Base-by-base conservation (phyloP, 257 asterid species). In the Plantago ovata region DNA sequence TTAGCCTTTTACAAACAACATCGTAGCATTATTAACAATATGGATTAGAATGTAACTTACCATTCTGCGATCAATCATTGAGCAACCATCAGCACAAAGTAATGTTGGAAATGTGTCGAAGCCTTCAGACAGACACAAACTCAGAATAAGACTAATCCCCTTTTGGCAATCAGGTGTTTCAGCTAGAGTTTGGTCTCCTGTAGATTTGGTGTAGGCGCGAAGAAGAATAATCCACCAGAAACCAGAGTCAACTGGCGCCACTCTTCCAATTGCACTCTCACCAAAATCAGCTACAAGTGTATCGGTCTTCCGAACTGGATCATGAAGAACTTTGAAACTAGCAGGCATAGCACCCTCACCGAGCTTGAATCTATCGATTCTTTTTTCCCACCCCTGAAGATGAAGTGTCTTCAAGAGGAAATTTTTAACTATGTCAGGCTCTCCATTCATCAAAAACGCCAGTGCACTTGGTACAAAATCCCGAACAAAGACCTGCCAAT, bases 281-380 rank as follows among this genome's bases (percentile, higher is more conserved):
- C 95, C 95, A 64, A 86, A 86, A 79, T 86, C 95, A 6, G 95
- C 95, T 46, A 75, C 60, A 38, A 86, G 72, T 0, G 89, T 69
- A 65, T 86, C 95, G 1, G 85, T 73, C 65, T 86, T 86, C 16
- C 95, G 89, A 72, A 73, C 89, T n/a, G 95, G 89, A 49, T 86
- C 95, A 32, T 86, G 95, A 45, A 84, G 94, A 16, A 86, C 95
- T 68, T 86, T 86, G 78, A 86, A 86, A 67, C 95, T 86, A 69
- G 95, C 95, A 1, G 95, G 95, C 94, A 86, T 81, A 18, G 75
- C 95, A 43, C 95, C 95, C 84, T 86, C 94, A 10, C 95, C 95
- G 16, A 86, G 82, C 77, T 81, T 86, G 81, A 86, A 86, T 64
- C 89, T 77, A 55, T 86, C 95, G 10, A 86, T 60, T 65, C 73